Evolutionary conservation across 306 rosid species (phyloP).

Genomic region (Cucurbita pepo): DNA sequence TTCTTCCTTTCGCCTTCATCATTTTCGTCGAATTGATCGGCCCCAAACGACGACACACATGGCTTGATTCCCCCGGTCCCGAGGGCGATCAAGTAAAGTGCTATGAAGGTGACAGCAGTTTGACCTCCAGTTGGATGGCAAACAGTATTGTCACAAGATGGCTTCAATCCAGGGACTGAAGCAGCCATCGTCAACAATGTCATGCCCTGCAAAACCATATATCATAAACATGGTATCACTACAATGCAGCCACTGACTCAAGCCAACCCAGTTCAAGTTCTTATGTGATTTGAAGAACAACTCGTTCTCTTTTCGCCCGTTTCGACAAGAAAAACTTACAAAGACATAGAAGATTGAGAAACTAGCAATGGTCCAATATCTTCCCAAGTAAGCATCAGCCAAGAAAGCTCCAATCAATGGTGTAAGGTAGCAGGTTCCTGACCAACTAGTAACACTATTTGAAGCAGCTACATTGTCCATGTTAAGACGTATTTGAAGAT

Average conservation of each 20-base stretch:
- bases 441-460: conserved; percentile 59
- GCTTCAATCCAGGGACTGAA: conserved; percentile 40
- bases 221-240: background rate
- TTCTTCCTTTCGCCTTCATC: conserved; percentile 42
- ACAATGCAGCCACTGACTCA: background rate
- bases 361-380: conserved; percentile 84
- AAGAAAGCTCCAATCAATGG: conserved; percentile 86
- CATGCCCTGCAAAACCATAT: conserved; percentile 33
- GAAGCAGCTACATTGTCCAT: conserved; percentile 52
- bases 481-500: conserved; percentile 39
- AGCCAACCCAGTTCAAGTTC: background rate
- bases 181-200: conserved; percentile 46
- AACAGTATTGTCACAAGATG: conserved; percentile 27
- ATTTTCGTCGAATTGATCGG: conserved; percentile 66
- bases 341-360: conserved; percentile 45
- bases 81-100: conserved; percentile 69
- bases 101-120: conserved; percentile 26
- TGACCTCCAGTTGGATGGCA: conserved; percentile 43
- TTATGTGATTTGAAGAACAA: background rate
- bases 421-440: conserved; percentile 73
- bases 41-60: conserved; percentile 77
- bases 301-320: background rate
- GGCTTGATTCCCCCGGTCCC: conserved; percentile 91
- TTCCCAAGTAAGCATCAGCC: conserved; percentile 86
- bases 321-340: conserved; percentile 27